A percentile compares a stretch with the other conserved stretches of the same genome.
These are phyloP conservation scores for Trichosporon sp. DNA, from an alignment of 1,284 basidiomycete genomes.

Conservation along the genomic window DNA sequence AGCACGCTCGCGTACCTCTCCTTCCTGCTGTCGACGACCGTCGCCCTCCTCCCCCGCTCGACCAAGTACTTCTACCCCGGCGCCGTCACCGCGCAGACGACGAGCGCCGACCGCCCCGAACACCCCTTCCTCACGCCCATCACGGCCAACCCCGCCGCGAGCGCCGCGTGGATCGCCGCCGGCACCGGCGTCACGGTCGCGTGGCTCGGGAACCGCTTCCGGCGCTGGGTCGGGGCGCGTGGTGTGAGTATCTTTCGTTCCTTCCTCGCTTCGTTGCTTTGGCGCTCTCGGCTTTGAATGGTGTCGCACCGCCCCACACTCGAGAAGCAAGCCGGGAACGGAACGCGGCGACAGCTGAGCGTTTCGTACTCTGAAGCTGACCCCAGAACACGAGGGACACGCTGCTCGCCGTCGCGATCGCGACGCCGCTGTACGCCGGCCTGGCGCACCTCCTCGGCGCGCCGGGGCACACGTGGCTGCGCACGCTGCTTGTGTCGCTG, in stretches of 20 bases:
- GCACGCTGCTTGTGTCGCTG: constrained; percentile 64
- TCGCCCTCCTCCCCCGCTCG: constrained; percentile 63
- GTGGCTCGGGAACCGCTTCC: constrained; percentile 70
- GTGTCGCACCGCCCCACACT: too few species aligned
- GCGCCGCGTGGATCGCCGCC: constrained; percentile 59
- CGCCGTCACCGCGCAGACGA: constrained; percentile 23
- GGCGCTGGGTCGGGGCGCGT: constrained; percentile 53
- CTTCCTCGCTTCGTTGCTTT: too few species aligned
- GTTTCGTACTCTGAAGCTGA: neutral
- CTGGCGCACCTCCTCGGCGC: constrained; percentile 69
- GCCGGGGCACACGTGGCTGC: constrained; percentile 58
- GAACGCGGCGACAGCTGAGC: too few species aligned
- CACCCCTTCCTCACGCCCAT: constrained; percentile 62
- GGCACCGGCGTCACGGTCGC: constrained; percentile 60
- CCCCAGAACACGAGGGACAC: constrained; percentile 52
- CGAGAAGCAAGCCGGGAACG: too few species aligned
- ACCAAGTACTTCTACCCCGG: constrained; percentile 50
- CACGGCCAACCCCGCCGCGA: constrained; percentile 61
- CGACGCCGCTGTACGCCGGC: constrained; percentile 54
- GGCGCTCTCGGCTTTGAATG: too few species aligned
- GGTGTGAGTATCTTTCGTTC: constrained; percentile 23
- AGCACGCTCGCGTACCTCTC: constrained; percentile 69
- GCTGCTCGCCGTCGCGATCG: constrained; percentile 55
- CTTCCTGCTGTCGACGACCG: constrained; percentile 61
- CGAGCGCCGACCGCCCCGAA: constrained; percentile 58